Base-by-base conservation (phyloP, 257 asterid genomes). In the Coffea canephora region DNA sequence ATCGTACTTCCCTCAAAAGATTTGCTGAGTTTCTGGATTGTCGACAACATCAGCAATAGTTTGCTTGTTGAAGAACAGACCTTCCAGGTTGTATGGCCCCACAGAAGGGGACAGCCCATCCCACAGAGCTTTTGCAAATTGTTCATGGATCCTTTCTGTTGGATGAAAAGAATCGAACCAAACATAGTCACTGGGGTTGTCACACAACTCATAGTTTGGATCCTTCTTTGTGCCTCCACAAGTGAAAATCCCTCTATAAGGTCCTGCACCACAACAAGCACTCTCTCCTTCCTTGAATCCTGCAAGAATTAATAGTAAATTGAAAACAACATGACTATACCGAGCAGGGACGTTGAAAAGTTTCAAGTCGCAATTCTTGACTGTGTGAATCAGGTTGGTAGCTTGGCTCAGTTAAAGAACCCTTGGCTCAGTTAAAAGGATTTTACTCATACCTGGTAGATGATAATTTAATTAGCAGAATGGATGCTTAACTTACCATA, bases 131-230 rank as follows among this genome's bases (percentile, higher is more conserved):
- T 76, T 52, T 18, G 85, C 85, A 61, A 82, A 78, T 76, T 88
- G 88, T 67, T 81, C 80, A 70, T 88, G 92, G 25, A 90, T 86
- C 69, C 55, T 84, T 19, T 90, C 86, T 0, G 91, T 84, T 27
- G 94, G 87, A 72, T 90, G 90, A 43, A 77, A 90, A 13, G 92
- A 85, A 69, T 90, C 92, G 80, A 84, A 88, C 92, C 92, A 90
- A 0, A 88, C 80, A 61, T 88, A 45, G 15, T 85, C 87, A 46
- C 82, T 64, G 25, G 83, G 80, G 39, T 88, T 78, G 7, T 85
- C 89, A 59, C 94, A 90, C 8, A 87, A 19, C 23, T 83, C 80
- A 72, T 85, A 90, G 1, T 83, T 80, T 12, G 83, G 74, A 62
- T 74, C 81, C 27, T 80, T 83, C 77, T 88, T 88, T 19, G 81